phyloP scores from a whole-genome alignment of 1,284 basidiomycete genomes.

The Leccinum griseonigrum region DNA sequence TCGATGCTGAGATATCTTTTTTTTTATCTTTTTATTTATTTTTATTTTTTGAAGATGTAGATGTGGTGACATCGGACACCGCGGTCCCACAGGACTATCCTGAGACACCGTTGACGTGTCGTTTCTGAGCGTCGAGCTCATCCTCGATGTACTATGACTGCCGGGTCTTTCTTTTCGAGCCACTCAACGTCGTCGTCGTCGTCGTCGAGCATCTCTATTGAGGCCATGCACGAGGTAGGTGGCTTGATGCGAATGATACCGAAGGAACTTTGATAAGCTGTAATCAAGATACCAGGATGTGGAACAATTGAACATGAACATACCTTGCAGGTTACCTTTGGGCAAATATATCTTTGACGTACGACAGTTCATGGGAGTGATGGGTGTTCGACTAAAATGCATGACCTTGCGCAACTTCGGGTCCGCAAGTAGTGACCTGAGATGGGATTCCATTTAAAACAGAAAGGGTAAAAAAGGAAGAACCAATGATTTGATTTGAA shows the following conservation, averaged over 20 bases:
- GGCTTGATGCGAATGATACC: slow-evolving; percentile 88
- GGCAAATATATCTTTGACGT: slow-evolving; percentile 87
- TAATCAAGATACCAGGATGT: not conserved
- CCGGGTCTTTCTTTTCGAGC: too few species aligned
- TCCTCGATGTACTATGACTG: too few species aligned
- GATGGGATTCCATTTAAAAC: slow-evolving; percentile 6
- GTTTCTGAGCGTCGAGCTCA: not conserved
- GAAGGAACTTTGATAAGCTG: slow-evolving; percentile 69
- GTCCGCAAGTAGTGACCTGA: slow-evolving; percentile 86
- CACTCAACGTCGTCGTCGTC: too few species aligned
- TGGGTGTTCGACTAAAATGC: slow-evolving; percentile 85
- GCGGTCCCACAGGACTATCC: slow-evolving; percentile 11
- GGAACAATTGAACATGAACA: slow-evolving; percentile 15
- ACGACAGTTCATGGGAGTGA: slow-evolving; percentile 62
- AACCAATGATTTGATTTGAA: too few species aligned
- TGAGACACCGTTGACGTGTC: slow-evolving; percentile 21
- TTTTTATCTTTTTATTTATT: not conserved
- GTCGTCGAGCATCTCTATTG: too few species aligned
- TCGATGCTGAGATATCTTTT: not conserved
- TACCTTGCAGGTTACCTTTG: slow-evolving; percentile 83
- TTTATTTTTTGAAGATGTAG: not conserved
- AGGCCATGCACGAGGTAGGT: slow-evolving; percentile 42
- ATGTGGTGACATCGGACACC: slow-evolving; percentile 30
- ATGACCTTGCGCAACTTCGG: slow-evolving; percentile 87
- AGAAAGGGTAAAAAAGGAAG: slow-evolving; percentile 1